These are phyloP conservation scores for Daedaleopsis nitida DNA, from an alignment of 768 basidiomycete genomes.

Conservation along the genomic window DNA sequence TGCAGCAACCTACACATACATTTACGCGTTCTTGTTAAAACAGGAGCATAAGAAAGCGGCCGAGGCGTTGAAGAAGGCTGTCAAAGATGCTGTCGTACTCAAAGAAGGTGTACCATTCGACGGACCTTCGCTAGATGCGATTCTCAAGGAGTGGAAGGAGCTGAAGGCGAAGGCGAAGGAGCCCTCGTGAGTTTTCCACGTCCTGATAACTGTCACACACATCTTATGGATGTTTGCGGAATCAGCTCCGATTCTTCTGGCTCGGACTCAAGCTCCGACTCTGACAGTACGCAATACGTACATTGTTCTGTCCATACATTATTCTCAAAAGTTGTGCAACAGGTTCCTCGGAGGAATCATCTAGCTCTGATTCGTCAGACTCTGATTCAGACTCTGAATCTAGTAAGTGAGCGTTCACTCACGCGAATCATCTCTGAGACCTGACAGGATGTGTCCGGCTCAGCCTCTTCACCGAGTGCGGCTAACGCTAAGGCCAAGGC, in stretches of 20 bases:
- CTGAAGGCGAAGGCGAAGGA: slow-evolving; percentile 17
- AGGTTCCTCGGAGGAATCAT: slow-evolving; percentile 26
- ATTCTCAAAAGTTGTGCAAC: no score
- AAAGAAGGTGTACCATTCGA: slow-evolving; percentile 52
- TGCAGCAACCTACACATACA: slow-evolving; percentile 73
- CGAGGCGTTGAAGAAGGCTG: slow-evolving; percentile 72
- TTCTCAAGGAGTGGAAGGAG: slow-evolving; percentile 66
- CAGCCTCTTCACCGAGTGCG: slow-evolving; percentile 15
- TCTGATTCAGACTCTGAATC: slow-evolving; percentile 33
- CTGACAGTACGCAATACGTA: slow-evolving; percentile 18
- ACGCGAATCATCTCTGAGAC: slow-evolving; percentile 2
- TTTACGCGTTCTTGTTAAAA: slow-evolving; percentile 72
- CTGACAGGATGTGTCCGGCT: slow-evolving; percentile 4
- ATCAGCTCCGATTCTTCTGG: slow-evolving; percentile 3
- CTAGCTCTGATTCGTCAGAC: slow-evolving; percentile 29
- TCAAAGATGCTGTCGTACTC: slow-evolving; percentile 59
- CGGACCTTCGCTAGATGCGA: slow-evolving; percentile 61
- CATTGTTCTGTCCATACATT: slow-evolving; percentile 10
- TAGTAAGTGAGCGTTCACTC: slow-evolving; percentile 10
- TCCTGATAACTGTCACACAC: background rate
- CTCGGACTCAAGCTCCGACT: slow-evolving; percentile 19
- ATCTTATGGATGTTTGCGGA: background rate
- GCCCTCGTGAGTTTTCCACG: slow-evolving; percentile 27
- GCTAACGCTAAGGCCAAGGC: slow-evolving; percentile 5
- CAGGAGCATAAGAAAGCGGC: slow-evolving; percentile 72